Evolutionary conservation across 345 rosid species (phyloP), one percentile per base, ranked within the genome.

Genomic region (Citrus unshiu): DNA sequence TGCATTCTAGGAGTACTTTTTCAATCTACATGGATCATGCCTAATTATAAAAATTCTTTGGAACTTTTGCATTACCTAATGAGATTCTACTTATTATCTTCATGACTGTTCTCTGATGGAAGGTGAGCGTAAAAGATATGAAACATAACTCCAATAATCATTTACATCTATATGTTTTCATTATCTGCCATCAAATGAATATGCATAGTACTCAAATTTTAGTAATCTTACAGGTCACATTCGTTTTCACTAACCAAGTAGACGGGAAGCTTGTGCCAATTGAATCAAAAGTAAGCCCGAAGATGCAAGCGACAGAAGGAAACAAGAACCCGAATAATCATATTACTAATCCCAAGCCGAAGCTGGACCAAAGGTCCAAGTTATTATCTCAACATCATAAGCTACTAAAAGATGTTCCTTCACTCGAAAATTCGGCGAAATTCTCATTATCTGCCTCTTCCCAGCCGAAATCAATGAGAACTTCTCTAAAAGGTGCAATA

Each of bases 221-320:
- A 18, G 73, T 70, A 54, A 62, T 65, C 57, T 78, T 81, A 82
- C 91, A 95, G 99, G 94, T 93, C 54, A 83, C 97, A 30, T 96
- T 91, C 72, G 93, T 93, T 64, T 94, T 96, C 88, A 90, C 97
- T 19, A 94, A 96, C 84, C 98, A 96, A 81, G 90, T 96, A 58
- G 99, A 91, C 66, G 97, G 98, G 83, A 94, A 96, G 87, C 97
- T 94, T 37, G 86, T 90, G 59, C 99, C 99, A 0, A 74, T 94
- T 5, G 94, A 96, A 81, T 83, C 98, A 69, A 90, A 72, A 64
- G 82, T 61, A 67, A 82, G 75, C 71, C 85, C 75, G 25, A 88
- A 81, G 79, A 46, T 80, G 40, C 83, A 83, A 70, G 83, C 73
- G 72, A 25, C 70, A 19, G 78, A 46, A 80, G 85, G 78, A 62